Conservation (phyloP, 192 early-diverging fungal genomes). For the Dissophora ornata region DNA sequence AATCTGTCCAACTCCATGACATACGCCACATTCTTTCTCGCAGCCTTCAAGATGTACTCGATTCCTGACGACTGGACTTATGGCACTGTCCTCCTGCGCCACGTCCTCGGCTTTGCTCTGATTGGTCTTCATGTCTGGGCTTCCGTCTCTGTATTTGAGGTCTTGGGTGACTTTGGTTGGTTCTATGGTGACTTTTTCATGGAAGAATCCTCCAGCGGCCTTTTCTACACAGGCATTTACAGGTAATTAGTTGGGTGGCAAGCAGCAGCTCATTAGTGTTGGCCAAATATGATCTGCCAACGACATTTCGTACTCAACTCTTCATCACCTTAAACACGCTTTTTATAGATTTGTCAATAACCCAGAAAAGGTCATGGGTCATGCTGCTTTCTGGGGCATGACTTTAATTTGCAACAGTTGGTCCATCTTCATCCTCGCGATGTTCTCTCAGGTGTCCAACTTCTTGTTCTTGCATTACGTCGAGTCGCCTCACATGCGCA, state of each 20-base stretch:
- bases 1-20: slow-evolving; percentile 93
- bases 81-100: slow-evolving; percentile 80
- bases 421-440: slow-evolving; percentile 85
- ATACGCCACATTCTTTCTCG: slow-evolving; percentile 87
- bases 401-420: slow-evolving; percentile 85
- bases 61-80: slow-evolving; percentile 76
- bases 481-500: slow-evolving; percentile 92
- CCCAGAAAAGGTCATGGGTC: slow-evolving; percentile 94
- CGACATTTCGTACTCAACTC: too few species aligned
- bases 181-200: slow-evolving; percentile 99
- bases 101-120: slow-evolving; percentile 84
- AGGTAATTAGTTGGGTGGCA: slow-evolving; percentile 54
- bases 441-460: slow-evolving; percentile 85
- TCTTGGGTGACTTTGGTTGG: slow-evolving; percentile 96
- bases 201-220: slow-evolving; percentile 76
- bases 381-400: slow-evolving; percentile 94
- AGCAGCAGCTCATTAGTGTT: too few species aligned
- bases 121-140: slow-evolving; percentile 94
- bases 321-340: neutral
- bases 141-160: slow-evolving; percentile 91
- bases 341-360: slow-evolving; percentile 83
- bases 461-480: slow-evolving; percentile 90
- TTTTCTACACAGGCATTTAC: slow-evolving; percentile 93
- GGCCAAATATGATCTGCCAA: too few species aligned
- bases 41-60: slow-evolving; percentile 84